phyloP scores from a whole-genome alignment of 106 monocot genomes.

The Platanthera guangdongensis region DNA sequence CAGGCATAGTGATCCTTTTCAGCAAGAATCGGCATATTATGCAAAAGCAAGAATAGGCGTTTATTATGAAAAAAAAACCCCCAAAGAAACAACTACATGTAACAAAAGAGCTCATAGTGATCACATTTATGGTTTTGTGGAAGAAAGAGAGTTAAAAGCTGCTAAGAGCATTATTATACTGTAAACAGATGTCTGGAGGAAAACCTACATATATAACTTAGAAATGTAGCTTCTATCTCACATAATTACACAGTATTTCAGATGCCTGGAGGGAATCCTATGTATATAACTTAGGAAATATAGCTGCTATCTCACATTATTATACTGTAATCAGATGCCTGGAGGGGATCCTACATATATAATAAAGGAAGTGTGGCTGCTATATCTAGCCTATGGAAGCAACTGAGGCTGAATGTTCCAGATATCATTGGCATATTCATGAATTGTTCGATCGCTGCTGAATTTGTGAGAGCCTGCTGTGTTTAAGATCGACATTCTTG shows the following conservation, averaged over 20 bases:
- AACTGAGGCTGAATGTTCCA: constrained; percentile 65
- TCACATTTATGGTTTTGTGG: too few relatives aligned
- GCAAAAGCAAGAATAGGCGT: too few relatives aligned
- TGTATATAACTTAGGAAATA: too few relatives aligned
- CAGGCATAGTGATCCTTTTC: not conserved
- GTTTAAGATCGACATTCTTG: constrained; percentile 91
- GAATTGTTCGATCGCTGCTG: constrained; percentile 91
- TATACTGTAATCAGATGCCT: not conserved
- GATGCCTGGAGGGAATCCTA: too few relatives aligned
- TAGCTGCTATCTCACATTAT: too few relatives aligned
- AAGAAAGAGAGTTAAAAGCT: not conserved
- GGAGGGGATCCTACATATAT: not conserved
- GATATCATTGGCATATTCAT: constrained; percentile 91
- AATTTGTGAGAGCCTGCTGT: constrained; percentile 87
- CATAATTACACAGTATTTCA: too few relatives aligned
- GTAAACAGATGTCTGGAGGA: too few relatives aligned
- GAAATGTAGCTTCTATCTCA: too few relatives aligned
- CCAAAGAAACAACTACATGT: not conserved
- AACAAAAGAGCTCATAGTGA: not conserved
- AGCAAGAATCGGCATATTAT: too few relatives aligned
- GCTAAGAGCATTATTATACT: too few relatives aligned
- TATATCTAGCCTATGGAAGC: constrained; percentile 24
- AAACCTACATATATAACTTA: too few relatives aligned
- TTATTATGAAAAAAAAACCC: too few relatives aligned
- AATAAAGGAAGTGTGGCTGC: not conserved